Evolutionary conservation across 352 stramenopile genomes (phyloP), one percentile per base, ranked within the genome.

Genomic region (Pythium pyrilobum): DNA sequence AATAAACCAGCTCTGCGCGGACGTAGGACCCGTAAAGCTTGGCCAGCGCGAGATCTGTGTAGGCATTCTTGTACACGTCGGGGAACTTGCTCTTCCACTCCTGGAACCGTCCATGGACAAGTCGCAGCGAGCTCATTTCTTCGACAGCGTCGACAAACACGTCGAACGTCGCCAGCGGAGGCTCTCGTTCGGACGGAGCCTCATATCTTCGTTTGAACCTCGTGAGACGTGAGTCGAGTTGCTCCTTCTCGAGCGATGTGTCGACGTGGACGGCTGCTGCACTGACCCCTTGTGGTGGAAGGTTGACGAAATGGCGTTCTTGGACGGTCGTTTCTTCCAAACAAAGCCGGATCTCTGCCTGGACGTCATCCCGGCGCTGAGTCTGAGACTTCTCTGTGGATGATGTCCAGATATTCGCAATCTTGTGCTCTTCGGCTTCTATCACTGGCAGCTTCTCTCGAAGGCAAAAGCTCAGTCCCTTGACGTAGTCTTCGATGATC

Each of bases 81-180:
- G 81, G 77, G 28, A 89, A 92, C 47, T 81, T 86, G 7, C 46
- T 41, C 45, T 84, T 79, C 81, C 81, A 92, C 41, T 87, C 74
- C 23, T 85, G 71, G 21, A 92, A 92, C 36, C 69, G 71, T 5
- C 59, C 64, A 18, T 79, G 81, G 3, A 89, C 81, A n/a, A 58
- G 62, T 8, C 71, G 56, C 21, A 92, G 49, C 31, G 77, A 84
- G 49, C 67, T 87, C 34, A 89, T 73, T 12, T 88, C 81, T 52
- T 88, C 77, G 27, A 91, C 71, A 6, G 69, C 71, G 57, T 91
- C 78, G 10, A 60, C 72, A 51, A 89, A 92, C 5, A 83, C 24
- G 18, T 71, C 39, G 46, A 28, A 57, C 11, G 31, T 34, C 4
- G 20, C 1, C 3, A 8, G 2, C 18, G 40, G 5, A 15, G 27